These are phyloP conservation scores for Castanopsis chinensis DNA, from an alignment of 306 rosid genomes.

Conservation along the genomic window DNA sequence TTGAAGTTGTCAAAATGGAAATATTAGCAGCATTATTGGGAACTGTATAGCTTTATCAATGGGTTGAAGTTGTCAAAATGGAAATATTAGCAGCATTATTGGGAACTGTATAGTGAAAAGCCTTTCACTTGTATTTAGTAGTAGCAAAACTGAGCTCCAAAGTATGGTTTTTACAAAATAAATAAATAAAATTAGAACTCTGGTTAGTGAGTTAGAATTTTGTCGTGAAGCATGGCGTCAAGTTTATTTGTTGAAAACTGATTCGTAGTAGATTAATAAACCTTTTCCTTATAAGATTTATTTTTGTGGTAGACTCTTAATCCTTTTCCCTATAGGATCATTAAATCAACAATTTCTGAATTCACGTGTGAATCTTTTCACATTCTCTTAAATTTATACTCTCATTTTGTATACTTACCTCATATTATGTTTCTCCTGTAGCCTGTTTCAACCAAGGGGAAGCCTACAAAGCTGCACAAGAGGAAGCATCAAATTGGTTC, in stretches of 20 bases:
- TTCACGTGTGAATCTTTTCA: background rate
- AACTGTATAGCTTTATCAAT: background rate
- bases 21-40: background rate
- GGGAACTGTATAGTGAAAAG: background rate
- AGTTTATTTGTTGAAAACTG: background rate
- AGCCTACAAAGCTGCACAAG: slow-evolving; percentile 86
- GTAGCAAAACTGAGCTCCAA: background rate
- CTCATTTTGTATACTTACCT: background rate
- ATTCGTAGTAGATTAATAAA: background rate
- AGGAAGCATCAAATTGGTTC: slow-evolving; percentile 98
- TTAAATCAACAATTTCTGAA: background rate
- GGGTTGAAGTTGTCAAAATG: background rate
- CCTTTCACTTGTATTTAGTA: background rate
- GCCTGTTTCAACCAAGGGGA: slow-evolving; percentile 81
- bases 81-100: background rate
- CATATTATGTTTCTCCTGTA: slow-evolving; percentile 19
- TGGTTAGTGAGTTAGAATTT: background rate
- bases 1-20: background rate
- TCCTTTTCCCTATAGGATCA: background rate
- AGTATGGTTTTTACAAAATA: background rate
- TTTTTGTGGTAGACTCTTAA: background rate
- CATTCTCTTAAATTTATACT: background rate
- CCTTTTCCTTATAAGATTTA: background rate
- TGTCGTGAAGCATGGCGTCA: background rate
- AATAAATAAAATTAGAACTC: background rate